These are phyloP conservation scores for Ligustrum vulgare DNA, from an alignment of 257 asterid species.

Conservation along the genomic window DNA sequence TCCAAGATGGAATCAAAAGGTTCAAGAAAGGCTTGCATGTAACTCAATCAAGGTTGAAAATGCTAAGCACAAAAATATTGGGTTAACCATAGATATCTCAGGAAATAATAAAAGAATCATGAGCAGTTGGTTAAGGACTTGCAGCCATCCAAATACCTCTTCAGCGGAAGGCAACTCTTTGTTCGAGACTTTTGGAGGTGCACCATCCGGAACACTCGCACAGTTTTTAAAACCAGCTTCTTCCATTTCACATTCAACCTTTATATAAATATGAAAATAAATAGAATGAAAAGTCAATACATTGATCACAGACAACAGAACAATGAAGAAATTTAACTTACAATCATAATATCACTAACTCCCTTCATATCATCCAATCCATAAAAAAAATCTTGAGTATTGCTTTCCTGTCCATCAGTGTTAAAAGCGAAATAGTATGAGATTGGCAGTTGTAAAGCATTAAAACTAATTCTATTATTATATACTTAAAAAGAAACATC, in stretches of 20 bases:
- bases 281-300: slow-evolving; percentile 14
- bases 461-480: not conserved
- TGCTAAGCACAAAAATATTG: not conserved
- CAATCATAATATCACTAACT: slow-evolving; percentile 84
- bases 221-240: slow-evolving; percentile 95
- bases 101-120: slow-evolving; percentile 1
- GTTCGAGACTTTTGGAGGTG: slow-evolving; percentile 73
- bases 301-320: slow-evolving; percentile 28
- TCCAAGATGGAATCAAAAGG: not conserved
- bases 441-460: slow-evolving; percentile 18
- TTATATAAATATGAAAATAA: slow-evolving; percentile 20
- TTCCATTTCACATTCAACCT: slow-evolving; percentile 99
- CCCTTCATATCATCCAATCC: slow-evolving; percentile 91
- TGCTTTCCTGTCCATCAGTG: slow-evolving; percentile 59
- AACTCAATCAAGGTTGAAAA: not conserved
- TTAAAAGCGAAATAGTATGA: slow-evolving; percentile 1
- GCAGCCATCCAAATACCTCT: slow-evolving; percentile 44
- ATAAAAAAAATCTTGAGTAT: slow-evolving; percentile 78
- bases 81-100: not conserved
- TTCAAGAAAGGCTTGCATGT: slow-evolving; percentile 3
- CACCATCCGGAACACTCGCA: slow-evolving; percentile 97
- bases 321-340: slow-evolving; percentile 32
- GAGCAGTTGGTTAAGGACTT: not conserved
- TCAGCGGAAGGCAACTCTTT: slow-evolving; percentile 70
- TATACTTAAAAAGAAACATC: not conserved